Percentiles rank a stretch among this genome's conserved stretches.
These are phyloP conservation scores for Globisporangium parvum DNA, from an alignment of 352 stramenopile species.

Conservation along the genomic window DNA sequence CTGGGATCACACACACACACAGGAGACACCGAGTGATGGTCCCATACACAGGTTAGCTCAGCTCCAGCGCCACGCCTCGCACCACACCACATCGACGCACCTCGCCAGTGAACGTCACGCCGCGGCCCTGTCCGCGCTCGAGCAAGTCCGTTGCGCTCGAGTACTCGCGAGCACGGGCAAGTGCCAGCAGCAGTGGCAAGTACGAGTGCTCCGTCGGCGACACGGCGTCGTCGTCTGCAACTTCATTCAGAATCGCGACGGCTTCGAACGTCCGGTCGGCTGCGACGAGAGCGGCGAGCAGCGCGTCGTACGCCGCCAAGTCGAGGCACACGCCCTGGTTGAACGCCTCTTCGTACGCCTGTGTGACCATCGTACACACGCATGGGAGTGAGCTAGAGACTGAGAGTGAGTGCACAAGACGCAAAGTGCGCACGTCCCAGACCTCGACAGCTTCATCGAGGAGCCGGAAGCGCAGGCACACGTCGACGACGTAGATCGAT, in stretches of 20 bases:
- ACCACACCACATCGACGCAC: constrained; percentile 4
- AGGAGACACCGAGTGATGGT: neutral
- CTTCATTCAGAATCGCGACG: constrained; percentile 40
- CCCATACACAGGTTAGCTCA: neutral
- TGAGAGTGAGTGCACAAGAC: neutral
- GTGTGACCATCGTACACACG: neutral
- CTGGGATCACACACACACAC: constrained; percentile 4
- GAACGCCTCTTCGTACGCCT: constrained; percentile 51
- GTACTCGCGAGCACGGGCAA: constrained; percentile 40
- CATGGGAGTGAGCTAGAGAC: too few species aligned
- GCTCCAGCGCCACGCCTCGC: too few species aligned
- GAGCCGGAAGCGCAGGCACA: constrained; percentile 44
- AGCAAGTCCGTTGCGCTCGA: constrained; percentile 34
- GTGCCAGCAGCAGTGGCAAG: constrained; percentile 33
- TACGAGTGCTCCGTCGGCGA: constrained; percentile 39
- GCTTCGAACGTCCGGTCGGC: constrained; percentile 43
- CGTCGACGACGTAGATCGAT: constrained; percentile 66
- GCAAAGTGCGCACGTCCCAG: too few species aligned
- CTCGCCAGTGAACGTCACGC: constrained; percentile 47
- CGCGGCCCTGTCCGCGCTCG: constrained; percentile 28
- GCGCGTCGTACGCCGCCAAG: constrained; percentile 45
- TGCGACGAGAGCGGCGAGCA: constrained; percentile 38
- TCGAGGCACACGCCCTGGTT: constrained; percentile 52
- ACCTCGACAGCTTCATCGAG: constrained; percentile 59
- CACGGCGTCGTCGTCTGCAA: constrained; percentile 37